Evolutionary conservation across 345 rosid species (phyloP), one percentile per base, ranked within the genome.

Genomic region (Pelargonium nanum): DNA sequence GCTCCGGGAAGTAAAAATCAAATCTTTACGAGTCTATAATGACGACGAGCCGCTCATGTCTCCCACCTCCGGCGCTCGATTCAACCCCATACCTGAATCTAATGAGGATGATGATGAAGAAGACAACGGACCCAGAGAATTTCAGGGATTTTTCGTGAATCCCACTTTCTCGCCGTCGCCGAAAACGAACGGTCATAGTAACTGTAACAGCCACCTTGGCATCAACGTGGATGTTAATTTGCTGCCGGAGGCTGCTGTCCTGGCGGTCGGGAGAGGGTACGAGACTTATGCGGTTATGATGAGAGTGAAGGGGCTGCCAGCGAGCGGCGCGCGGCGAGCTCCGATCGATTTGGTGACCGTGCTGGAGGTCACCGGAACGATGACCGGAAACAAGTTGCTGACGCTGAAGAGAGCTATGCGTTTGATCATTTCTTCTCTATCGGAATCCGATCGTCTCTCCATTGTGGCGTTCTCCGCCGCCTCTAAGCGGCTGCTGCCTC

Each of bases 21-120:
- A 77, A 63, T 60, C 73, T 4, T 56, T 84, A 23, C 77, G 85
- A 52, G 83, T 81, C 58, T 91, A 91, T 71, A 73, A 88, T 71
- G 96, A 91, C 66, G 97, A 91, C 65, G 97, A 91, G 72, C 78
- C 91, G 3, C 70, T 91, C 60, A 59, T 65, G 34, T 80, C 88
- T n/a, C 89, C 86, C 16, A 64, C 69, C 26, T 77, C 82, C 57
- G 64, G 80, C 30, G 67, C 89, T 5, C 60, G 81, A 40, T 76
- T 91, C 64, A 80, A 78, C 69, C 74, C 97, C 6, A 91, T 91
- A 26, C 94, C 85, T 0, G 97, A 90, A 70, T 80, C 86, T 19
- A 87, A 85, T 8, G 97, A 91, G 71, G 78, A 79, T 53, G 85
- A 68, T 3, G 84, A 69, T 2, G 71, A 44, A 2, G 34, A 45